Base-by-base conservation (phyloP, 106 monocot species). In the Dioscorea alata region DNA sequence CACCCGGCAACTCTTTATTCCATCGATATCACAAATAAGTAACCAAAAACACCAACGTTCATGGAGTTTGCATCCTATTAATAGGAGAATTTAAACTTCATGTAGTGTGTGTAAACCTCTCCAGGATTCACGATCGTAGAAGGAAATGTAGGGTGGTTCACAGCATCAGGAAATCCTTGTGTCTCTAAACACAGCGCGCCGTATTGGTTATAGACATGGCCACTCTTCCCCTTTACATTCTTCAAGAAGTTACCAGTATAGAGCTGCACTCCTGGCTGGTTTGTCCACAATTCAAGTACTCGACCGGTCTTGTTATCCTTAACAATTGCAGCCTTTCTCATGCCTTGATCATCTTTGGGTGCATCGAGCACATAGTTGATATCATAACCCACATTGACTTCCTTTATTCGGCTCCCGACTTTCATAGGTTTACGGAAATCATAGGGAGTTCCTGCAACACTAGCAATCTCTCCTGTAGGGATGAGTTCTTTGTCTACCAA, bases 211-310 rank as follows among this genome's bases (percentile, higher is more conserved):
- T 96, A 96, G 15, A 64, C 52, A 18, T 33, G 60, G 0, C 91
- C 91, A 8, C 66, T 73, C 59, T 96, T 96, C 19, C 95, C 95
- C 54, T 61, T 42, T 0, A 61, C 74, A 21, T 75, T 75, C 22
- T 72, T 68, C 60, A 96, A 65, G 25, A 50, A 70, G 57, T 96
- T 96, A 2, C 78, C 77, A 0, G 88, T 88, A 71, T 91, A 96
- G 65, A 96, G 80, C 84, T 96, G 95, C 51, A 96, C 62, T 0
- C 91, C 95, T 6, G 79, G 85, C 71, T 96, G 88, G 71, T 96
- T 73, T 1, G 81, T 35, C 81, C 81, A 89, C 32, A 91, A 79
- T 78, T 91, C 84, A 20, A 96, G 12, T 52, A 49, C 67, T 9
- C 91, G 61, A 12, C 91, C 91, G 1, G 81, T 78, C 59, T 23